A percentile compares a stretch with the other conserved stretches of the same genome.
Evolutionary conservation across 2,329 filamentous ascomycete species (phyloP).

Genomic region (Botrytis pseudocinerea): DNA sequence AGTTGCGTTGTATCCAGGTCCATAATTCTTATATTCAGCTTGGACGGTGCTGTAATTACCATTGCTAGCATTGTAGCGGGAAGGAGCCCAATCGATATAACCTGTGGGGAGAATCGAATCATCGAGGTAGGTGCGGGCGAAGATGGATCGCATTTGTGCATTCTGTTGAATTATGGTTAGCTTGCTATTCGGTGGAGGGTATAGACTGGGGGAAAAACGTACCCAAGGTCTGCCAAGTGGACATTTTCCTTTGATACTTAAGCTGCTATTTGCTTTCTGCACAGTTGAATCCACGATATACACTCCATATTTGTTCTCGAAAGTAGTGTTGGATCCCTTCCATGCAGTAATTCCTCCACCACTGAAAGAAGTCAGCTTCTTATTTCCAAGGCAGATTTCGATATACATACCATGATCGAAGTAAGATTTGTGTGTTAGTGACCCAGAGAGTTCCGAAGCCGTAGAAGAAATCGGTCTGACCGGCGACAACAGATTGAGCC

Average conservation of each 20-base stretch:
- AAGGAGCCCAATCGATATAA: constrained; percentile 51
- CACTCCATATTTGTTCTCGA: constrained; percentile 65
- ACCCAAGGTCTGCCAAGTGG: constrained; percentile 54
- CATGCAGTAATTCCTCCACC: constrained; percentile 65
- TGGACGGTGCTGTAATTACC: constrained; percentile 46
- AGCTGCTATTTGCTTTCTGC: constrained; percentile 54
- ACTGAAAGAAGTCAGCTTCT: neutral
- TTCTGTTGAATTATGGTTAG: constrained; percentile 41
- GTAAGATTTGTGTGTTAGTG: constrained; percentile 52
- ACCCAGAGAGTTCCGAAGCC: constrained; percentile 61
- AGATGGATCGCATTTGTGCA: constrained; percentile 52
- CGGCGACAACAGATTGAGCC: constrained; percentile 59
- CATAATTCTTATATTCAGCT: constrained; percentile 53
- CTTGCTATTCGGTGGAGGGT: neutral
- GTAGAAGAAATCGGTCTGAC: constrained; percentile 69
- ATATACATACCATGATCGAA: constrained; percentile 51
- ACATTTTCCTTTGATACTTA: constrained; percentile 45
- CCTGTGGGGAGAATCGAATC: constrained; percentile 50
- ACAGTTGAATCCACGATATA: constrained; percentile 60
- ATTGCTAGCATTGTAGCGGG: constrained; percentile 31
- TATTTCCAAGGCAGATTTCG: neutral
- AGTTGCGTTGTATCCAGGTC: constrained; percentile 53
- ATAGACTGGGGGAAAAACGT: neutral
- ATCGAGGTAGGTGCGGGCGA: constrained; percentile 52
- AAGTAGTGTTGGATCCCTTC: constrained; percentile 68